These are phyloP conservation scores for Chenopodium suecicum DNA, from an alignment of 148 eudicot genomes.

Conservation along the genomic window DNA sequence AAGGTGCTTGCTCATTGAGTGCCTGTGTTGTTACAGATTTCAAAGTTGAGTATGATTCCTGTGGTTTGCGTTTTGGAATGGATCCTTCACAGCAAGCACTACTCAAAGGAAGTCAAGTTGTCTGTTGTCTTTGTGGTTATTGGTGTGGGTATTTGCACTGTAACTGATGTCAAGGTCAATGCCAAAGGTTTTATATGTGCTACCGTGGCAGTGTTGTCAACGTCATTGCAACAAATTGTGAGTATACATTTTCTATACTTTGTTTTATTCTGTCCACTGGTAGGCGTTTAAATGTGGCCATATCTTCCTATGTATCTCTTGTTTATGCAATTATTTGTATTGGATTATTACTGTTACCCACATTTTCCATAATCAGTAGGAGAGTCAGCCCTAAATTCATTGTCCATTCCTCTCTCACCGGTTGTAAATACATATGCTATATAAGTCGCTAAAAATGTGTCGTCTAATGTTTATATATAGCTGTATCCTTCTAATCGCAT, in stretches of 20 bases:
- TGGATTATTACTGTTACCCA: neutral
- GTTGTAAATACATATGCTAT: neutral
- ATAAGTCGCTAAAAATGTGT: neutral
- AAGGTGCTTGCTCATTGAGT: neutral
- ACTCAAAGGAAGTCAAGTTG: slow-evolving; percentile 70
- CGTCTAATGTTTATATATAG: neutral
- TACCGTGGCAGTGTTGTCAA: slow-evolving; percentile 60
- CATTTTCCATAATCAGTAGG: neutral
- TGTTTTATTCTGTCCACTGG: neutral
- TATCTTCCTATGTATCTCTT: neutral
- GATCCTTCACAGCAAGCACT: slow-evolving; percentile 67
- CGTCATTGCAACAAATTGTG: slow-evolving; percentile 81
- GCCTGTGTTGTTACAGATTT: slow-evolving; percentile 44
- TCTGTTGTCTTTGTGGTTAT: slow-evolving; percentile 75
- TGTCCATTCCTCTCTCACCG: neutral
- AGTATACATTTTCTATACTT: slow-evolving; percentile 30
- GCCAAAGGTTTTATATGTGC: slow-evolving; percentile 82
- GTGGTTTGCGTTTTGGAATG: slow-evolving; percentile 84
- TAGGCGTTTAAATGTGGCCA: slow-evolving; percentile 1
- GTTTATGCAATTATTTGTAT: neutral
- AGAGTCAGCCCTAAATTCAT: neutral
- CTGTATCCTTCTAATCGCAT: neutral
- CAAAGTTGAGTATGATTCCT: slow-evolving; percentile 86
- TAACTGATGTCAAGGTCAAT: slow-evolving; percentile 77
- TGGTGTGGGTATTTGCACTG: slow-evolving; percentile 86